Evolutionary conservation across 768 basidiomycete species (phyloP).

Genomic region (Trametes maxima): DNA sequence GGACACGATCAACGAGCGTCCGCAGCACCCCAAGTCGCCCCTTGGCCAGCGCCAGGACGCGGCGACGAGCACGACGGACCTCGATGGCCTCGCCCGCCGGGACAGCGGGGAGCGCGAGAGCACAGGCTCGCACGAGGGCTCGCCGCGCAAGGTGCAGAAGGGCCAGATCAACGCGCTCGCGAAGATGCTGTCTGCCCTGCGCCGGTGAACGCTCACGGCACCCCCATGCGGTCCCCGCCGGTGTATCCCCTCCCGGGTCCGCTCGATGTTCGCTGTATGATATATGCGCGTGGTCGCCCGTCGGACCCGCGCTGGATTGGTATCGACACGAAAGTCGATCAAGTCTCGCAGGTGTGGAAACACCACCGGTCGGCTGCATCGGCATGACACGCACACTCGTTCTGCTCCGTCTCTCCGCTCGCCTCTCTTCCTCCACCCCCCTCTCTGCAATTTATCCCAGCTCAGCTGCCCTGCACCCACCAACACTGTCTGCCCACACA

Average conservation of each 20-base stretch:
- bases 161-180: constrained; percentile 89
- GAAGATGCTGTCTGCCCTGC: constrained; percentile 86
- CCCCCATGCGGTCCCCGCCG: not conserved
- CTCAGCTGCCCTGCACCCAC: not conserved
- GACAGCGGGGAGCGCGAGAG: constrained; percentile 36
- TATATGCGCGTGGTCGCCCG: constrained; percentile 9
- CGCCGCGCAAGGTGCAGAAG: constrained; percentile 80
- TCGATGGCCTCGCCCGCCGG: constrained; percentile 38
- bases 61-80: constrained; percentile 75
- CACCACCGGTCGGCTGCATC: constrained; percentile 4
- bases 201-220: constrained; percentile 45
- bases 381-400: constrained; percentile 18
- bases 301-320: constrained; percentile 19
- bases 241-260: not conserved
- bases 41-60: constrained; percentile 59
- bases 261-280: constrained; percentile 20
- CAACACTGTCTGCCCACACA: constrained; percentile 8
- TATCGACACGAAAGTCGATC: constrained; percentile 23
- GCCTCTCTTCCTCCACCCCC: not conserved
- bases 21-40: constrained; percentile 47
- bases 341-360: constrained; percentile 21
- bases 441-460: not conserved
- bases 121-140: constrained; percentile 39
- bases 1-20: constrained; percentile 77
- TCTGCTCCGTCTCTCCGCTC: constrained; percentile 13